Conservation (phyloP, 208 protist genomes). For the Angomonas deanei region DNA sequence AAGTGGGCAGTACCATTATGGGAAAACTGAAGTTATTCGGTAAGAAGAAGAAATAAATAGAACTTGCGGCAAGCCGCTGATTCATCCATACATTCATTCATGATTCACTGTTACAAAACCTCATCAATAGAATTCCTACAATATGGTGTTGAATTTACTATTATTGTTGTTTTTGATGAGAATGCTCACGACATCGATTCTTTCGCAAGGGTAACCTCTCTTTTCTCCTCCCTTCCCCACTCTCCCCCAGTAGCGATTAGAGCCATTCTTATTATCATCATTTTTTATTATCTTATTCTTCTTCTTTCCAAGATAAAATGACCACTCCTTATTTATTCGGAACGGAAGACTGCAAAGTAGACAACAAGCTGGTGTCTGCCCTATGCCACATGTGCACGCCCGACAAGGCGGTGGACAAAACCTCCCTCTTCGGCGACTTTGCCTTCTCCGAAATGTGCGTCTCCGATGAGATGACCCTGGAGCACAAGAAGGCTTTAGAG, state of each 20-base stretch:
- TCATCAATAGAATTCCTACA: no score
- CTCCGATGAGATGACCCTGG: constrained; percentile 19
- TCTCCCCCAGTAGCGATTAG: not conserved
- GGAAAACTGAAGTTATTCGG: not conserved
- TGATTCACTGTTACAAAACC: not conserved
- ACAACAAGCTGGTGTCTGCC: constrained; percentile 20
- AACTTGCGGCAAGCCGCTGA: not conserved
- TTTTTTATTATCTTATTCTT: not conserved
- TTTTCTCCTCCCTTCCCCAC: not conserved
- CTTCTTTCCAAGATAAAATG: not conserved
- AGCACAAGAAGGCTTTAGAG: constrained; percentile 24
- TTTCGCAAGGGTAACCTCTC: not conserved
- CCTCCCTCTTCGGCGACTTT: constrained; percentile 27
- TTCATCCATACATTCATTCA: not conserved
- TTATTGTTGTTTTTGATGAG: not conserved
- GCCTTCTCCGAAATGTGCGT: constrained; percentile 51
- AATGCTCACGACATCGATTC: not conserved
- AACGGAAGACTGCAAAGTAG: constrained; percentile 20
- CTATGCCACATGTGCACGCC: constrained; percentile 27
- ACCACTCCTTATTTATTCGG: constrained; percentile 20
- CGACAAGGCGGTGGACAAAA: constrained; percentile 28
- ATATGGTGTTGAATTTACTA: not conserved
- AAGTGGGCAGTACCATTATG: not conserved
- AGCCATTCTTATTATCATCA: not conserved
- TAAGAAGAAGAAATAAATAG: constrained; percentile 4